Base-by-base conservation (phyloP, 2,329 filamentous ascomycete species). In the Lomentospora prolificans region DNA sequence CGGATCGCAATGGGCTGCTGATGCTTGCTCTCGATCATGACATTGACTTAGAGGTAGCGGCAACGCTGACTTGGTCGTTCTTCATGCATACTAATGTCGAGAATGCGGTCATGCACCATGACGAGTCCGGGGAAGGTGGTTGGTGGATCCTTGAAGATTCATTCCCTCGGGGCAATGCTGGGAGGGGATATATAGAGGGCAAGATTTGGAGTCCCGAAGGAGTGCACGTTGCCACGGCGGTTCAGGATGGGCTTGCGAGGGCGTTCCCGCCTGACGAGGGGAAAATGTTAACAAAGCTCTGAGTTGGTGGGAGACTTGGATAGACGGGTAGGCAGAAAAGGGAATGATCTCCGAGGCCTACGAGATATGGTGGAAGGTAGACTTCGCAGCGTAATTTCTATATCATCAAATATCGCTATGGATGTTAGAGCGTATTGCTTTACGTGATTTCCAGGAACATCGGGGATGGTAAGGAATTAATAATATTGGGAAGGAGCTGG, bases 111-210 rank as follows among this genome's bases (percentile, higher is more conserved):
- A 79, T 81, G 73, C 36, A 59, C 24, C 64, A 66, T 19, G 58
- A 59, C 9, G 52, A 30, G 17, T 36, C 31, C 3, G 59, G 61
- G 12, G 61, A 65, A 4, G 69, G 68, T 3, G 66, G 69, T 3
- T 81, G 78, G 78, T 81, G 78, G 78, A 63, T 81, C 14, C 75
- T 79, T 62, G 78, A 81, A 62, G 68, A 69, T 1, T 70, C 62
- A 30, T 80, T 78, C 63, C 75, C 78, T 3, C 65, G 77, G 22
- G 67, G 73, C 3, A 72, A 66, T 22, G 71, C 73, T 2, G 76
- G 76, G 0, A 67, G 78, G 44, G 74, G 70, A 2, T 69, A 76
- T 51, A 65, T 81, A 58, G 68, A 75, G 63, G 73, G 69, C 55
- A 75, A 75, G 65, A 73, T 79, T 30, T 81, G 78, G 78, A 81